These are phyloP conservation scores for Suillus cothurnatus DNA, from an alignment of 768 basidiomycete genomes.

Conservation along the genomic window DNA sequence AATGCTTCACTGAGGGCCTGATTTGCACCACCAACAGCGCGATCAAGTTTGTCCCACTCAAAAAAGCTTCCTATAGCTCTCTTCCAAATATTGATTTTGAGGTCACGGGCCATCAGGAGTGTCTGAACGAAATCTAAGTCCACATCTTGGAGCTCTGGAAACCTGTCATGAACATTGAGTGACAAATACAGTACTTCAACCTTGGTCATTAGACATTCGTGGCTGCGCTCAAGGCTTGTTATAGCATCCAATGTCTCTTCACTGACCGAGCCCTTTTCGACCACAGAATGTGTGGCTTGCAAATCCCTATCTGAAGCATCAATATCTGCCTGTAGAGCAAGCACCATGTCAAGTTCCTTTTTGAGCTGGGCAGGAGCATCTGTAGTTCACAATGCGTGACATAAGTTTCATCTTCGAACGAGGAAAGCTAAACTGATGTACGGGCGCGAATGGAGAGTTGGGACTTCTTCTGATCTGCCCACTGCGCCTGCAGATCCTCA, in stretches of 20 bases:
- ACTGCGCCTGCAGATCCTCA: neutral
- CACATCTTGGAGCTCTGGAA: no score
- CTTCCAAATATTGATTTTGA: no score
- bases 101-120: no score
- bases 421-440: neutral
- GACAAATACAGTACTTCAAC: conserved; percentile 37
- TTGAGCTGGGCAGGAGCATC: conserved; percentile 33
- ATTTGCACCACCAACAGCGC: no score
- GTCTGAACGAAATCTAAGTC: no score
- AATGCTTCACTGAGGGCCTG: no score
- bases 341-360: conserved; percentile 34
- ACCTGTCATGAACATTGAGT: neutral
- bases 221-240: conserved; percentile 21
- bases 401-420: conserved; percentile 15
- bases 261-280: conserved; percentile 10
- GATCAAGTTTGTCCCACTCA: no score
- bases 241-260: conserved; percentile 18
- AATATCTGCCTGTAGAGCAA: conserved; percentile 33
- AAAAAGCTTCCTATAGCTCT: no score
- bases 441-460: neutral
- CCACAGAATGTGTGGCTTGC: conserved; percentile 5
- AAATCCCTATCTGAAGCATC: conserved; percentile 29
- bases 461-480: neutral
- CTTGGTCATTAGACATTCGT: conserved; percentile 21
- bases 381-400: conserved; percentile 17